Evolutionary conservation across 148 eudicot genomes (phyloP), one percentile per base, ranked within the genome.

Genomic region (Vaccinium corymbosum): DNA sequence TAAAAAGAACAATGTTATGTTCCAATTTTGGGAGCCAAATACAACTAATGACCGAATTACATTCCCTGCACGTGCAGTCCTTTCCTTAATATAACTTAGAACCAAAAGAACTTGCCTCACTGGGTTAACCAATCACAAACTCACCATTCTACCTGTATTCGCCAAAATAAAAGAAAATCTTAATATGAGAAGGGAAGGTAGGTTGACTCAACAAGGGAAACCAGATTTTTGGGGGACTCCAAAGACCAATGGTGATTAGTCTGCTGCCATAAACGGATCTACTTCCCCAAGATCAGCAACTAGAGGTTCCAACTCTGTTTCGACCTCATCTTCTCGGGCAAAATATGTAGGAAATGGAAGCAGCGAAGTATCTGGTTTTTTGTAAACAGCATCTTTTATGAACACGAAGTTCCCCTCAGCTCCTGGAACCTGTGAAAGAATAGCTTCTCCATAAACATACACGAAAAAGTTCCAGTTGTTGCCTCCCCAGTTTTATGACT

Each of bases 231-330:
- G 9, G 42, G 72, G 83, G 22, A 62, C 51, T 80, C 52, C 83
- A 11, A 16, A 68, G 14, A 56, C 11, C 11, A 13, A 52, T 46
- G 4, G 74, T 73, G 76, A 56, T 82, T 79, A 90, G 80, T 91
- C 96, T 77, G 98, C 98, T 50, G 93, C 95, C 98, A 97, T 97
- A 83, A 94, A 97, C 35, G 98, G 98, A 87, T 97, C 99, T 19
- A 90, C 84, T 75, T 97, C 99, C 98, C 97, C 73, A 42, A 91
- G 90, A 89, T 97, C 98, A 81, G 94, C 99, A 38, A 92, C 87
- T n/a, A 95, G 29, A 52, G 99, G 92, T 86, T 89, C 93, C 86
- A 95, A 86, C 12, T 73, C 84, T 80, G 82, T 84, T 14, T 66
- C 78, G 68, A 90, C 91, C 87, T 97, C 97, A 55, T 90, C 95